Evolutionary conservation across 345 rosid species (phyloP).

Genomic region (Pugionium cornutum): DNA sequence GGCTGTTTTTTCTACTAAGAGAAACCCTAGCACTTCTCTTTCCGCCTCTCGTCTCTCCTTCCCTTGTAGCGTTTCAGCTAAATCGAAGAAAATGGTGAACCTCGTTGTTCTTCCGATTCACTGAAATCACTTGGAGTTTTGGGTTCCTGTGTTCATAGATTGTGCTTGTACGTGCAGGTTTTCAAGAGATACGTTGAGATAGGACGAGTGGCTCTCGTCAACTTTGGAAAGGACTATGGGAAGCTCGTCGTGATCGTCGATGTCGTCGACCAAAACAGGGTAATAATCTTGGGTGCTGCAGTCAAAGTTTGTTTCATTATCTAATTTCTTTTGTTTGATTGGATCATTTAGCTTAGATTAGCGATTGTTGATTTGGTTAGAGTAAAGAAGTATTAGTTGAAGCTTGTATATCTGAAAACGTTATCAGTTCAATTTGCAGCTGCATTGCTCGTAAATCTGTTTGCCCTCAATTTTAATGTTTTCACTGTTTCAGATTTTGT

Average conservation of each 20-base stretch:
- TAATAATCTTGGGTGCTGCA: constrained; percentile 5
- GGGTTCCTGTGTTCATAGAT: neutral
- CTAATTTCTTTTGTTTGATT: neutral
- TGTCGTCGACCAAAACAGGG: constrained; percentile 80
- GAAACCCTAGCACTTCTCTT: neutral
- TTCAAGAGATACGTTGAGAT: constrained; percentile 89
- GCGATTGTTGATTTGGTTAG: neutral
- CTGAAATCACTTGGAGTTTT: neutral
- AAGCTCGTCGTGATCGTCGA: constrained; percentile 84
- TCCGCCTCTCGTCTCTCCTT: constrained; percentile 12
- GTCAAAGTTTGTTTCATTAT: no score
- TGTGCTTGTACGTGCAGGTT: constrained; percentile 42
- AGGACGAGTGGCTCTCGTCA: constrained; percentile 78
- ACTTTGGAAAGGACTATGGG: constrained; percentile 80
- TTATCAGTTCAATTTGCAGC: neutral
- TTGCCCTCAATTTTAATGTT: neutral
- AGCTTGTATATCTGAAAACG: constrained; percentile 2
- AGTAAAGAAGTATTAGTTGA: neutral
- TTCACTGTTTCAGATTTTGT: neutral
- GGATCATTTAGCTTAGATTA: neutral
- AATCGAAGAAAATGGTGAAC: constrained; percentile 16
- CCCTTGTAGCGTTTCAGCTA: neutral
- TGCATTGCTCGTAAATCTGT: neutral
- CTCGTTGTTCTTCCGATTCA: neutral
- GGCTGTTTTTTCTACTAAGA: neutral